These are phyloP conservation scores for Fonsecaea nubica DNA, from an alignment of 2,329 filamentous ascomycete species.

Conservation along the genomic window DNA sequence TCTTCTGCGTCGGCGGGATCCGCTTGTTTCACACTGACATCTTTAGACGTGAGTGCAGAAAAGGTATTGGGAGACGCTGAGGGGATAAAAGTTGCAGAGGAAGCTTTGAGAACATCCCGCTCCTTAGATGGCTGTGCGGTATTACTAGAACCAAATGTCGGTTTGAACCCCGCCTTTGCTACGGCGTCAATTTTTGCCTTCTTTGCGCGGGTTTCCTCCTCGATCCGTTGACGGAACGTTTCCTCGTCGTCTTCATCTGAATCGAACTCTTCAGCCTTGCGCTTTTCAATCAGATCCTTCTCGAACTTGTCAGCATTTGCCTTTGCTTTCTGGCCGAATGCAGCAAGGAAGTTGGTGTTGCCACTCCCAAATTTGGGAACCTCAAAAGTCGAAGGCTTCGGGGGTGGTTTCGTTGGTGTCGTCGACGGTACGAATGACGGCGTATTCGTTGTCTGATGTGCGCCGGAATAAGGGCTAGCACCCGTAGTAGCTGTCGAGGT, in stretches of 20 bases:
- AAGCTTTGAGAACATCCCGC: slow-evolving; percentile 21
- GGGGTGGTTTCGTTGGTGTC: slow-evolving; percentile 38
- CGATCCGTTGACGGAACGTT: slow-evolving; percentile 56
- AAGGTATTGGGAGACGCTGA: slow-evolving; percentile 31
- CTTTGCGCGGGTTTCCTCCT: slow-evolving; percentile 55
- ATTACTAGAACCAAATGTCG: slow-evolving; percentile 33
- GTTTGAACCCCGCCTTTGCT: slow-evolving; percentile 42
- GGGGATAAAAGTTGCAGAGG: slow-evolving; percentile 17
- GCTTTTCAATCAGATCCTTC: slow-evolving; percentile 54
- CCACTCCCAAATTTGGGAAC: slow-evolving; percentile 46
- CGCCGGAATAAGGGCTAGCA: slow-evolving; percentile 24
- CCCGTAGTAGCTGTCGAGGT: neutral
- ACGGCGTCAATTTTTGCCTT: slow-evolving; percentile 50
- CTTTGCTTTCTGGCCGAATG: slow-evolving; percentile 49
- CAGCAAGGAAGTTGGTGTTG: slow-evolving; percentile 49
- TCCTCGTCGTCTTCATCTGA: slow-evolving; percentile 60
- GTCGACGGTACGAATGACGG: slow-evolving; percentile 30
- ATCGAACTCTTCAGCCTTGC: slow-evolving; percentile 59
- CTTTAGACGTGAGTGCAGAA: slow-evolving; percentile 20
- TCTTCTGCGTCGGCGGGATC: slow-evolving; percentile 28
- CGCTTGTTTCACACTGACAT: slow-evolving; percentile 5
- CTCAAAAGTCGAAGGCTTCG: slow-evolving; percentile 38
- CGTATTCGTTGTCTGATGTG: slow-evolving; percentile 4
- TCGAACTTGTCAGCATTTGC: slow-evolving; percentile 48
- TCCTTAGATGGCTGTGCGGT: slow-evolving; percentile 20